Evolutionary conservation across 257 asterid genomes (phyloP), one percentile per base, ranked within the genome.

Genomic region (Capsicum pubescens): DNA sequence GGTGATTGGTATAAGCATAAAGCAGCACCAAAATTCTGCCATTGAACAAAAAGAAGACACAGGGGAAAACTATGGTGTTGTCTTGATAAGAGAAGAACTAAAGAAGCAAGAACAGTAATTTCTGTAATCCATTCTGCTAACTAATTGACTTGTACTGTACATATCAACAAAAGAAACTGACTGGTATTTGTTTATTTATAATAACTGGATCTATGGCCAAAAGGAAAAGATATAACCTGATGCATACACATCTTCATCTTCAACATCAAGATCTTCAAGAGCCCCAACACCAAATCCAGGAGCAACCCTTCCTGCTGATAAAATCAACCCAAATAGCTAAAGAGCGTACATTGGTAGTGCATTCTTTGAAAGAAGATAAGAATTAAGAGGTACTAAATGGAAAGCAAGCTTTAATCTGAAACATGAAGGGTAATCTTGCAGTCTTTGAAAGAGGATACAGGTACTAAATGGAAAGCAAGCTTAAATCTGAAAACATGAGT

Each of bases 241-340:
- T 86, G 91, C 92, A 87, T 94, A 96, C 56, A 94, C 93, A 86
- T 96, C 99, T 89, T 91, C 98, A 90, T 96, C 99, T 90, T 96
- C 99, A 79, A 87, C 94, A 89, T 93, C 99, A 79, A 94, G 88
- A 63, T 96, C 98, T 90, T 96, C 99, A 70, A 96, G 98, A 81
- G 98, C 99, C 66, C 99, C 99, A 61, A 94, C 90, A 67, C 99
- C 98, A 88, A 96, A 96, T 89, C 99, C 99, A 83, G 99, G 98
- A 85, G 93, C 98, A 61, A 86, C 79, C 91, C 92, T 96, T 86
- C 93, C 97, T 91, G 97, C 87, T 84, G 89, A 83, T 74, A 71
- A 66, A 86, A 76, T 84, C 42, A 80, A 54, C 84, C 36, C 44
- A 85, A 82, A 71, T 79, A 66, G 81, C 87, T 87, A 87, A 87